Base-by-base conservation (phyloP, 768 basidiomycete genomes). In the Naganishia onofrii region DNA sequence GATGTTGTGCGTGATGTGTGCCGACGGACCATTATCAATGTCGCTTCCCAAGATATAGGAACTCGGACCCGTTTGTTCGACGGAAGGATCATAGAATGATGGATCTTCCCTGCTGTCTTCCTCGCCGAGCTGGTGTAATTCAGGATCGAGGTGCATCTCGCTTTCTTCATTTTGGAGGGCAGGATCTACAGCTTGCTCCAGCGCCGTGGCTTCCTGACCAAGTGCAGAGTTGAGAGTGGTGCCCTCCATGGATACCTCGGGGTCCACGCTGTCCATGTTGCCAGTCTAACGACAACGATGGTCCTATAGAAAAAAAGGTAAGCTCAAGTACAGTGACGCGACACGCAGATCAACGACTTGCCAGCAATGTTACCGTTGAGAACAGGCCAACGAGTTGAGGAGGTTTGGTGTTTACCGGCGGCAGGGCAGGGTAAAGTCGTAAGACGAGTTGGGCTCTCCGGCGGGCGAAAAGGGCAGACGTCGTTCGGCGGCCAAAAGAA, bases 151-250 rank as follows among this genome's bases (percentile, higher is more conserved):
- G 13, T n/a, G 21, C n/a, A 63, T 63, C 23, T 63, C 60, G 7
- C 3, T 17, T 42, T 63, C 28, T 38, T n/a, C 60, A n/a, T 42
- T 29, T 3, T 44, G 38, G 2, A 63, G 8, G n/a, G 15, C 60
- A 28, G 38, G 38, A 44, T 44, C 26, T 42, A 34, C 21, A 28
- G 36, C 23, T 15, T 38, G 23, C 28, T 44, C 60, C 42, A 63
- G 38, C 6, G 38, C 60, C 3, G 60, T 13, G 5, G 60, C 60
- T 23, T 63, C 60, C 23, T 44, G 36, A 29, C 42, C 38, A 28
- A 63, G 60, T 23, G 60, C 60, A 46, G 60, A 63, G 60, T 63
- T 63, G 23, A 63, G 60, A 7, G 60, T 63, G 13, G 60, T 63
- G 12, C n/a, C 48, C 48, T 51, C 48, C 48, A 51, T 51, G 48